Base-by-base conservation (phyloP, 2,329 filamentous ascomycete genomes). In the Penicillium sp. region DNA sequence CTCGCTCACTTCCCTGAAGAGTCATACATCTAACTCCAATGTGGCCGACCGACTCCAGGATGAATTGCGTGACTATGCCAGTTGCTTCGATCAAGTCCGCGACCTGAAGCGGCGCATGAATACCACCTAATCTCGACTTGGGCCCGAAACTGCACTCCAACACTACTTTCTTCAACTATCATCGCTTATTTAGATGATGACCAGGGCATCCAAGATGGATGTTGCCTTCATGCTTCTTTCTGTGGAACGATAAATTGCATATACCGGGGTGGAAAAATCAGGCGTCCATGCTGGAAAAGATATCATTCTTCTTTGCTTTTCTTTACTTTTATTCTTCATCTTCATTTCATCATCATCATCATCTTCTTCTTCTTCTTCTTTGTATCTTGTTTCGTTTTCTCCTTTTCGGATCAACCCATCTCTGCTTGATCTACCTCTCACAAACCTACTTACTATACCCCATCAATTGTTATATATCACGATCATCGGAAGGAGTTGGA, bases 51-150 rank as follows among this genome's bases (percentile, higher is more conserved):
- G 89, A 73, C 87, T 89, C 27, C 85, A 85, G 66, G 86, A 84
- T 72, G 91, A 96, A 71, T 83, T 97, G 34, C 85, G 87, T 69
- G 87, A 88, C 62, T 97, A 97, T 74, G 89, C 90, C 62, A 89
- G 88, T 69, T 91, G 89, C 2, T 96, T 97, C 70, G 92, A 97
- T 74, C 89, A 91, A 62, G 86, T 88, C 54, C 83, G 89, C 38
- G 74, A 77, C 56, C 67, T 76, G 55, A 76, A 73, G 57, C 69
- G 76, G 59, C 68, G 73, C 27, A 51, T 74, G 50, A 67, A 70
- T 16, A 60, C 71, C n/a, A 59, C 68, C 18, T 73, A 56, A 55
- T 62, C 6, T 32, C 43, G 14, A 36, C 23, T 16, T 14, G 10
- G 16, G 30, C 8, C 7, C 7, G 29, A 23, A 30, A 43, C 14